Evolutionary conservation across 2,329 filamentous ascomycete species (phyloP).

Genomic region (Tolypocladium pustulatum): DNA sequence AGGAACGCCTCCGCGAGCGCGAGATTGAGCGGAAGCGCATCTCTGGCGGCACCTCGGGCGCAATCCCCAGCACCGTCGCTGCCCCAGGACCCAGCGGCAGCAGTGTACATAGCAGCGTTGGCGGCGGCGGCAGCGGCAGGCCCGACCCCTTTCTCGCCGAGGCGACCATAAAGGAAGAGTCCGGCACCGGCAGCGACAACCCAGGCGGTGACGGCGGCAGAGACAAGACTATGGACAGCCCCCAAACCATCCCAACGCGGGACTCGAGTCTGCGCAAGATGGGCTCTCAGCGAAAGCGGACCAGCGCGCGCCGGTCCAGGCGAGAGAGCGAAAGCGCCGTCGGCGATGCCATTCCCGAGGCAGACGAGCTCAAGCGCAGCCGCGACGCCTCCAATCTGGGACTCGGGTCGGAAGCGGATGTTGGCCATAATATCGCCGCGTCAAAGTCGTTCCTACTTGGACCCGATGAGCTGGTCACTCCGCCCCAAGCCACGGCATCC

Average conservation of each 20-base stretch:
- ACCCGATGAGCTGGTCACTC: constrained; percentile 10
- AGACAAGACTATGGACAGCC: constrained; percentile 20
- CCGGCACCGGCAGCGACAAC: constrained; percentile 16
- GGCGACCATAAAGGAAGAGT: constrained; percentile 46
- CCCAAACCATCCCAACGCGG: constrained; percentile 50
- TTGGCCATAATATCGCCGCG: neutral
- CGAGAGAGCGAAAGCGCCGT: constrained; percentile 29
- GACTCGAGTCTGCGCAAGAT: constrained; percentile 59
- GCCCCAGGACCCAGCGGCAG: constrained; percentile 11
- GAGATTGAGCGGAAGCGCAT: constrained; percentile 50
- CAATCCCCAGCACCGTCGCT: constrained; percentile 23
- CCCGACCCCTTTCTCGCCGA: constrained; percentile 41
- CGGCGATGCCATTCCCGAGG: constrained; percentile 32
- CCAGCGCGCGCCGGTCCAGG: constrained; percentile 39
- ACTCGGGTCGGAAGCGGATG: constrained; percentile 5
- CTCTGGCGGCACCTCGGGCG: constrained; percentile 11
- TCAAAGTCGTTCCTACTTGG: constrained; percentile 12
- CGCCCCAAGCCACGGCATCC: constrained; percentile 6
- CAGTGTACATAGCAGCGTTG: constrained; percentile 24
- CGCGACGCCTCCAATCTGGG: constrained; percentile 10
- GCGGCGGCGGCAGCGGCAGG: constrained; percentile 14
- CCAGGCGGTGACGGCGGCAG: constrained; percentile 7
- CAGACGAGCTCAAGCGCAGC: constrained; percentile 19
- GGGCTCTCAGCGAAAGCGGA: constrained; percentile 37
- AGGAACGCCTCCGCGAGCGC: constrained; percentile 52